A percentile compares a stretch with the other conserved stretches of the same genome.
These are phyloP conservation scores for Candida loeiensis DNA, from an alignment of 805 yeast species.

Conservation along the genomic window DNA sequence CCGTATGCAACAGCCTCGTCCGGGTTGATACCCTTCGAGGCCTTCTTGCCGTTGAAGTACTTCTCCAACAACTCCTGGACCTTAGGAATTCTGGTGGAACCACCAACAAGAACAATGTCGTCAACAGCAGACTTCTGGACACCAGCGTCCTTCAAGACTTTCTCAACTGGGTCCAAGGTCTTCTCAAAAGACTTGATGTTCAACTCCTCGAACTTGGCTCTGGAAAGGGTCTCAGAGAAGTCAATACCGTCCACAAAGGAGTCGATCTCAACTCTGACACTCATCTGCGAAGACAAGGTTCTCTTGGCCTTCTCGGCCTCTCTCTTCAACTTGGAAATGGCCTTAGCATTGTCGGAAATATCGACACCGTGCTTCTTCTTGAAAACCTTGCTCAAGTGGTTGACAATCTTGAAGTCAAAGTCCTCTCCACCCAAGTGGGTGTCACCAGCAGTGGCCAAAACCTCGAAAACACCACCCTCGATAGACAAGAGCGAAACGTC, in stretches of 20 bases:
- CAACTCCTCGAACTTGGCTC: conserved; percentile 49
- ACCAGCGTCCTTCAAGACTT: conserved; percentile 45
- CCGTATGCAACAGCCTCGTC: conserved; percentile 52
- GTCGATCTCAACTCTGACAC: conserved; percentile 43
- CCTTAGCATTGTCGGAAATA: conserved; percentile 38
- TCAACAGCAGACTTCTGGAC: conserved; percentile 44
- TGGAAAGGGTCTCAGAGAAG: conserved; percentile 44
- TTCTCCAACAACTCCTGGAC: conserved; percentile 46
- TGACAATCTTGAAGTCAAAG: conserved; percentile 43
- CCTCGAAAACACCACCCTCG: conserved; percentile 49
- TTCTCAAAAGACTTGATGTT: conserved; percentile 43
- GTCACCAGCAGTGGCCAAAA: conserved; percentile 48
- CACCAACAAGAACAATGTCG: conserved; percentile 48
- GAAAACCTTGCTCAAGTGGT: conserved; percentile 40
- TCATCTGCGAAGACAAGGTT: conserved; percentile 45
- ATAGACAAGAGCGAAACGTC: conserved; percentile 35
- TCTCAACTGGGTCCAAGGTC: conserved; percentile 46
- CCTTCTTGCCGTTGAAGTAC: conserved; percentile 46
- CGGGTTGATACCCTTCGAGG: conserved; percentile 47
- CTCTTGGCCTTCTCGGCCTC: conserved; percentile 50
- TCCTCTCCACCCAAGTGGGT: conserved; percentile 52
- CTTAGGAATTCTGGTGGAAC: conserved; percentile 50
- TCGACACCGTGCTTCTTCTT: conserved; percentile 46
- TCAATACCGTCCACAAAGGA: conserved; percentile 48
- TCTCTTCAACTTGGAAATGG: conserved; percentile 45